Base-by-base conservation (phyloP, 2,329 filamentous ascomycete genomes). In the Metarhizium humberi region DNA sequence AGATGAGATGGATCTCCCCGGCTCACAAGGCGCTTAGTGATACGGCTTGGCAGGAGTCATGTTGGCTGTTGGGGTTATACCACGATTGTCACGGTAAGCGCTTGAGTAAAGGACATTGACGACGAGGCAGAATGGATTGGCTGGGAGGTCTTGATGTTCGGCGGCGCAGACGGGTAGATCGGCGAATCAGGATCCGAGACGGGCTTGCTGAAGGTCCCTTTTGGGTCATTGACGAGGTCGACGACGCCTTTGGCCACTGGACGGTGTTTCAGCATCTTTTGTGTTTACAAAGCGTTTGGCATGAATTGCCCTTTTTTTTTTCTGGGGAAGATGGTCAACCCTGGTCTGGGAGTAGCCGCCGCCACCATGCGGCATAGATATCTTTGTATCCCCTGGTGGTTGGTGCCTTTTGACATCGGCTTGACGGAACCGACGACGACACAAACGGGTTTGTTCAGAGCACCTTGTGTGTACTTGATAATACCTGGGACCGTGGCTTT, bases 111-210 rank as follows among this genome's bases (percentile, higher is more conserved):
- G 30, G 5, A 16, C 6, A 40, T 30, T 29, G 7, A n/a, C 52
- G 40, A 25, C 30, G n/a, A 40, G 20, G 7, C 53, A 32, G 32
- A 18, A 30, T 48, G 11, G 3, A 48, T 48, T 48, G 36, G 45
- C 34, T 43, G 50, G 51, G 18, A 38, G 11, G 5, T 6, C 42
- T 25, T 8, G 47, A 8, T 6, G 11, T 7, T 42, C 8, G 14
- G 6, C 20, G 51, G 30, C 20, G 20, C 10, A 2, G 32, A 11
- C 32, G 32, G 32, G 10, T 11, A 32, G 25, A 52, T 46, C 30
- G 38, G 30, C 54, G 50, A 56, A 56, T 56, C 46, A 46, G 54
- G 51, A 49, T 2, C 50, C 29, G 20, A 20, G 46, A n/a, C n/a
- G 7, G 50, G 40, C 8, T 29, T 29, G 13, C 20, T 34, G 50